Evolutionary conservation across 768 basidiomycete genomes (phyloP).

Genomic region (Suillus placidus): DNA sequence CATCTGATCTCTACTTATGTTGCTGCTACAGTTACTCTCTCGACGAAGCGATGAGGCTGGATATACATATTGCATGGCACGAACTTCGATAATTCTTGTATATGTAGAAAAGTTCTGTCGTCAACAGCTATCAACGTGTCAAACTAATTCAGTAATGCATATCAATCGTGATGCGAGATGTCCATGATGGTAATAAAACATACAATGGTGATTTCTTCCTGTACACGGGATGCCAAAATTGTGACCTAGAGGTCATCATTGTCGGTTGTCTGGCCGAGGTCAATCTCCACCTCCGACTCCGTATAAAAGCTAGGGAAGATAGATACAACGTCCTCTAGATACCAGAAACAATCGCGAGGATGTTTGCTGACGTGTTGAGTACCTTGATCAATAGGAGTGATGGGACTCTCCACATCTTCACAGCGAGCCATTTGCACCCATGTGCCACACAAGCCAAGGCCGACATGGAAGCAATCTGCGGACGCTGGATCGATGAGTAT

Average conservation of each 20-base stretch:
- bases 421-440: constrained; percentile 38
- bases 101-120: background rate
- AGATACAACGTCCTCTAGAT: constrained; percentile 53
- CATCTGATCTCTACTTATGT: background rate
- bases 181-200: background rate
- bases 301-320: constrained; percentile 54
- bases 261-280: background rate
- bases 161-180: background rate
- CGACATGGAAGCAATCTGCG: constrained; percentile 21
- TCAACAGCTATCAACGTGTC: background rate
- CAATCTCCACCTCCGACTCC: constrained; percentile 18
- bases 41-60: background rate
- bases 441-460: constrained; percentile 38
- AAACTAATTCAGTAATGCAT: background rate
- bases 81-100: background rate
- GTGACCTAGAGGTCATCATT: background rate
- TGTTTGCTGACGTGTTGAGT: background rate
- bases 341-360: constrained; percentile 48
- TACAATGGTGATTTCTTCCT: background rate
- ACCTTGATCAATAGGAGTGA: background rate
- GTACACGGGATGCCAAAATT: background rate
- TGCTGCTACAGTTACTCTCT: background rate
- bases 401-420: constrained; percentile 7
- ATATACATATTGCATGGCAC: background rate
- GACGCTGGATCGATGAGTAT: constrained; percentile 29